Conservation (phyloP, 108 stramenopile species). For the Nitzschia putrida region DNA sequence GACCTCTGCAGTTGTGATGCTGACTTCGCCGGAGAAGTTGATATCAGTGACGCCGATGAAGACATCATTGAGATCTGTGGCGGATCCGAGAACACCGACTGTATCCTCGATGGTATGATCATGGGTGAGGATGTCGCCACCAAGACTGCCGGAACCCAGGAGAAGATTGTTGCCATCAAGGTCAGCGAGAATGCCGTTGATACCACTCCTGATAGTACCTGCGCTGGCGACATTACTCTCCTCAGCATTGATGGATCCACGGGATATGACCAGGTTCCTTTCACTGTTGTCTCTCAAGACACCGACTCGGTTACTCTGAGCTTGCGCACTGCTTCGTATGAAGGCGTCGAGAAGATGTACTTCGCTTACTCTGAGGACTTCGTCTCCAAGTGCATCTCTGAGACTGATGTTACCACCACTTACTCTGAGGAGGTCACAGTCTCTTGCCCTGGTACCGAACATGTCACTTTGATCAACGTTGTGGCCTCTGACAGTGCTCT, state of each 20-base stretch:
- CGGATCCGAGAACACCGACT: neutral
- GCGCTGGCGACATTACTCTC: neutral
- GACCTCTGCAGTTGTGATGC: neutral
- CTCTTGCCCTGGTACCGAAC: neutral
- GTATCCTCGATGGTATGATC: conserved; percentile 4
- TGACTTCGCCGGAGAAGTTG: neutral
- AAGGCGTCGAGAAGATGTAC: neutral
- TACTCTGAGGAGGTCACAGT: neutral
- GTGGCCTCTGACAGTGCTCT: neutral
- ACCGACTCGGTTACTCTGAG: neutral
- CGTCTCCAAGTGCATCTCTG: neutral
- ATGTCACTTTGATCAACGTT: neutral
- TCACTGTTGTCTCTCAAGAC: neutral
- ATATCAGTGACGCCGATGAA: neutral
- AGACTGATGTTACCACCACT: neutral
- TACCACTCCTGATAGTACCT: neutral
- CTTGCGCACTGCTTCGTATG: neutral
- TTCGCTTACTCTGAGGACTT: neutral
- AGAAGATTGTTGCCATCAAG: neutral
- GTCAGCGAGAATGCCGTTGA: neutral
- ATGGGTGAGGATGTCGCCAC: neutral
- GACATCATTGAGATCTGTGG: neutral
- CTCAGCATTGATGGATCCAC: neutral
- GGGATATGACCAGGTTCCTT: neutral
- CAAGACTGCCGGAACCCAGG: neutral